Base-by-base conservation (phyloP, 2,329 filamentous ascomycete genomes). In the Botryosphaeria dothidea region DNA sequence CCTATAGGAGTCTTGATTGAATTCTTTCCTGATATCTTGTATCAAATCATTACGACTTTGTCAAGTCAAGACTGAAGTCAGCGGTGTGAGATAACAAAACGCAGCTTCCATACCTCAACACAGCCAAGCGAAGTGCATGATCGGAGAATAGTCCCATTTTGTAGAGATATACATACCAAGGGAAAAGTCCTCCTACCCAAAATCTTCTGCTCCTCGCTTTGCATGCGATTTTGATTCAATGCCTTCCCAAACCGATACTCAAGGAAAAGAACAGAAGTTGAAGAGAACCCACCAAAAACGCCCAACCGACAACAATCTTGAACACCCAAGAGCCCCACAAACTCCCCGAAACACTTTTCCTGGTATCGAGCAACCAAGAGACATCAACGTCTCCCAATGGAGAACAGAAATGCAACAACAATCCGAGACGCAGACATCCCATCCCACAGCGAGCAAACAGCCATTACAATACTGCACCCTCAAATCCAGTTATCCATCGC, bases 401-500 rank as follows among this genome's bases (percentile, higher is more conserved):
- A 27, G 23, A 2, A 13, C 4, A n/a, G 19, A 36, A n/a, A 17
- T 17, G 13, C 31, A 11, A 11, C 31, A 34, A 34, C 31, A 11
- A 2, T n/a, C n/a, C n/a, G n/a, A n/a, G n/a, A n/a, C n/a, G n/a
- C n/a, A n/a, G n/a, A n/a, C n/a, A n/a, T n/a, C n/a, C n/a, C n/a
- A 27, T 38, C 11, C 34, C 31, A n/a, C n/a, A 21, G n/a, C n/a
- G n/a, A n/a, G n/a, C 15, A 48, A 46, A 8, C 21, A 21, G 4
- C 27, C n/a, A 38, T 9, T 4, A 51, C 61, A 9, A 21, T 4
- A 23, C 8, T n/a, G 2, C 27, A 19, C 13, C 41, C n/a, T 58
- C 43, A 65, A 11, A 58, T 60, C 63, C 54, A 58, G 34, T 51
- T 52, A 51, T 65, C 63, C 41, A 51, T 51, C 29, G 21, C 54